These are phyloP conservation scores for Cicer bijugum DNA, from an alignment of 306 rosid species.

Conservation along the genomic window DNA sequence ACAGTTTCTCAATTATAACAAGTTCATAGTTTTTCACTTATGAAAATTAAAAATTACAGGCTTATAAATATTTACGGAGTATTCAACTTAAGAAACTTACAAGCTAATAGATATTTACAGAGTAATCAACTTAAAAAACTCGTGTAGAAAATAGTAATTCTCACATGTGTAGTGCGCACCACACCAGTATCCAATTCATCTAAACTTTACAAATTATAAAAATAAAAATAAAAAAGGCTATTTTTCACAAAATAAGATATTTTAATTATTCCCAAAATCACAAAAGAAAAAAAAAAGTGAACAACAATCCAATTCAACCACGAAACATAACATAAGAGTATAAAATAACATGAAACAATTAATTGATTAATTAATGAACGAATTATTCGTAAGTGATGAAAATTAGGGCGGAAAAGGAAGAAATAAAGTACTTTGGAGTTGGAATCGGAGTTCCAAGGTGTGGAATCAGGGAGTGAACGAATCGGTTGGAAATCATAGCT, in stretches of 20 bases:
- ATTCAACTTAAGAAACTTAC: not conserved
- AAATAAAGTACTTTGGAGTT: slow-evolving; percentile 56
- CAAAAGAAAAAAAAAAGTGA: not conserved
- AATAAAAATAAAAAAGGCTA: not conserved
- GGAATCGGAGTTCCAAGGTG: slow-evolving; percentile 68
- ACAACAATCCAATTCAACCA: not conserved
- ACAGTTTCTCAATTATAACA: not conserved
- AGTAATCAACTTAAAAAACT: not conserved
- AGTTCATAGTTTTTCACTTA: not conserved
- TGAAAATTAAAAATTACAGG: not conserved
- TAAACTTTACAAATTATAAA: not conserved
- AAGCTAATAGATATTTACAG: not conserved
- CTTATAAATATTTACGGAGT: not conserved
- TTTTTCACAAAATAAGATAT: not conserved
- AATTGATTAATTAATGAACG: not conserved
- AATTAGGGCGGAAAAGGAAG: not conserved
- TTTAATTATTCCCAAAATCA: not conserved
- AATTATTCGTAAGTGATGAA: too few species aligned
- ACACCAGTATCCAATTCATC: not conserved
- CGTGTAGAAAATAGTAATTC: not conserved
- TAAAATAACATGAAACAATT: not conserved
- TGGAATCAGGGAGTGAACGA: slow-evolving; percentile 63
- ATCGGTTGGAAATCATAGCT: slow-evolving; percentile 91
- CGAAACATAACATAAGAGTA: not conserved
- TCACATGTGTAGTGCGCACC: not conserved